Percentiles rank a stretch among this genome's conserved stretches.
These are phyloP conservation scores for Arabidopsis suecica DNA, from an alignment of 345 rosid genomes.

Conservation along the genomic window DNA sequence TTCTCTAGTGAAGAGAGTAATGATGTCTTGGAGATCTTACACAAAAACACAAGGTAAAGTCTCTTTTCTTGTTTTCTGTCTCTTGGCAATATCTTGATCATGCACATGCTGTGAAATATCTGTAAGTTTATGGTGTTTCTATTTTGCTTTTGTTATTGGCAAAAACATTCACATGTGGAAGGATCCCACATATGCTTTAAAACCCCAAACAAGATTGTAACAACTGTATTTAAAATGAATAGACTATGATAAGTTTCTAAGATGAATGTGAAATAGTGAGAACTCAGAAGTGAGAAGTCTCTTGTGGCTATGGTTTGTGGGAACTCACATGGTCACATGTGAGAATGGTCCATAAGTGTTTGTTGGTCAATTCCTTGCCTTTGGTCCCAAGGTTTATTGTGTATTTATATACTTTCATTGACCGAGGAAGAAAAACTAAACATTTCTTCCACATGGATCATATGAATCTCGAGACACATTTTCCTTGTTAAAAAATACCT, in stretches of 20 bases:
- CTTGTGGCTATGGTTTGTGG: conserved; percentile 32
- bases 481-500: neutral
- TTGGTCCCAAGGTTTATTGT: conserved; percentile 37
- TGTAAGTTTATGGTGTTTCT: conserved; percentile 23
- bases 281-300: conserved; percentile 31
- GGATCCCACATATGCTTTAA: conserved; percentile 31
- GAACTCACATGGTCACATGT: conserved; percentile 47
- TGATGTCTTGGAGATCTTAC: conserved; percentile 33
- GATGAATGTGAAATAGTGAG: conserved; percentile 33
- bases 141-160: conserved; percentile 28
- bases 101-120: conserved; percentile 37
- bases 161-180: conserved; percentile 30
- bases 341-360: conserved; percentile 41
- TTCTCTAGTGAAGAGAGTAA: conserved; percentile 25
- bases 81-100: conserved; percentile 21
- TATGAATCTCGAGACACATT: conserved; percentile 38
- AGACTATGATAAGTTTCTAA: conserved; percentile 1
- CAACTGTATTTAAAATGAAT: conserved; percentile 1
- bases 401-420: conserved; percentile 29
- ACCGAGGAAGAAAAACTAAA: conserved; percentile 8
- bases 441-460: conserved; percentile 30
- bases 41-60: conserved; percentile 35
- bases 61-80: conserved; percentile 7
- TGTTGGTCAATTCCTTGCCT: conserved; percentile 38
- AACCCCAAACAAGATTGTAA: conserved; percentile 28